Evolutionary conservation across 1,284 basidiomycete species (phyloP).

Genomic region (Apiotrichum veenhuisii): DNA sequence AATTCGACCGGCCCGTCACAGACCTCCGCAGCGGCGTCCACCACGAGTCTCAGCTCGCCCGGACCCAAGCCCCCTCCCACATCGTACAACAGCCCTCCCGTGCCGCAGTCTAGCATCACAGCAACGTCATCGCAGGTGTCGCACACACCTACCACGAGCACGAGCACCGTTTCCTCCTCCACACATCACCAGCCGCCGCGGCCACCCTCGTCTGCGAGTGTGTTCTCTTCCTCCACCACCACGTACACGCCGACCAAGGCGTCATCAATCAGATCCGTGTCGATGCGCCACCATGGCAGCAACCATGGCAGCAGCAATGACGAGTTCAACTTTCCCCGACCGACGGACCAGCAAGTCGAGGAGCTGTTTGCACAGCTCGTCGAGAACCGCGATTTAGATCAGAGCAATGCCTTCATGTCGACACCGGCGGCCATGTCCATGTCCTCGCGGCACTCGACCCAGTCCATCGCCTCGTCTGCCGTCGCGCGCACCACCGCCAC

Average conservation of each 20-base stretch:
- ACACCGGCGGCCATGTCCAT: conserved; percentile 28
- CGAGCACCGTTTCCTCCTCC: conserved; percentile 1
- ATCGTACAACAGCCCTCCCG: background rate
- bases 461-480: conserved; percentile 18
- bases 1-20: background rate
- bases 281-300: conserved; percentile 1
- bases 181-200: conserved; percentile 4
- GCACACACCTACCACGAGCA: conserved; percentile 15
- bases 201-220: conserved; percentile 6
- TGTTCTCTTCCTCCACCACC: conserved; percentile 12
- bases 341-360: conserved; percentile 71
- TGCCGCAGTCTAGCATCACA: background rate
- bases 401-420: conserved; percentile 1
- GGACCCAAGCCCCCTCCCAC: background rate
- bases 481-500: conserved; percentile 38
- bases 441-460: conserved; percentile 23
- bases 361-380: conserved; percentile 70
- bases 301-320: too few species aligned
- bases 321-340: conserved; percentile 71
- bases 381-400: conserved; percentile 61
- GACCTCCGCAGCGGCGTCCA: background rate
- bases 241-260: conserved; percentile 11
- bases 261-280: background rate
- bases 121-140: conserved; percentile 7
- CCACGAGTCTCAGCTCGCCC: background rate